Evolutionary conservation across 305 asterid species (phyloP).

Genomic region (Solanum hybrid): DNA sequence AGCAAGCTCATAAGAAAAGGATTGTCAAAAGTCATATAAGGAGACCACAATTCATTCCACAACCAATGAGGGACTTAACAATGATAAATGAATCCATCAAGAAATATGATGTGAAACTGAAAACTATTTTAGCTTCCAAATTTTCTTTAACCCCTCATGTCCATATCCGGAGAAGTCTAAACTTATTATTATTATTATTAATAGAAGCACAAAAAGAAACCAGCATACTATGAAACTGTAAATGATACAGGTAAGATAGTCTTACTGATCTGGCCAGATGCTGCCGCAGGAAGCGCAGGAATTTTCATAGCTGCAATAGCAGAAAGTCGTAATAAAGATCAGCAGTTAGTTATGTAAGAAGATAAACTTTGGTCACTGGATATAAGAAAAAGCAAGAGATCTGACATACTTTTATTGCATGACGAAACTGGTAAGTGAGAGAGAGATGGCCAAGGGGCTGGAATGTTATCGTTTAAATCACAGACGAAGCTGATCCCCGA

Average conservation of each 20-base stretch:
- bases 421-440: conserved; percentile 65
- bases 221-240: background rate
- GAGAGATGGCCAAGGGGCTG: conserved; percentile 93
- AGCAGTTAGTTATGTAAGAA: background rate
- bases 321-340: conserved; percentile 2
- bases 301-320: conserved; percentile 63
- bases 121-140: background rate
- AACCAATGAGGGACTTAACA: background rate
- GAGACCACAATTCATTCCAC: background rate
- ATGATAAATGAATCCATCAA: background rate
- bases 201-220: background rate
- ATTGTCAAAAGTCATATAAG: background rate
- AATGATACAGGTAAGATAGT: background rate
- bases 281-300: conserved; percentile 99
- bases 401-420: conserved; percentile 73
- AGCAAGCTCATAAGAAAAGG: background rate
- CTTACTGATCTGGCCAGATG: conserved; percentile 87
- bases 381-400: background rate
- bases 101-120: background rate
- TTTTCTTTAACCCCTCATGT: background rate
- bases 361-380: background rate
- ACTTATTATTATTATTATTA: background rate
- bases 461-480: conserved; percentile 92
- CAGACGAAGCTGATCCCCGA: conserved; percentile 84
- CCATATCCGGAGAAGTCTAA: background rate